Evolutionary conservation across 345 rosid genomes (phyloP), one percentile per base, ranked within the genome.

Genomic region (Pugionium cornutum): DNA sequence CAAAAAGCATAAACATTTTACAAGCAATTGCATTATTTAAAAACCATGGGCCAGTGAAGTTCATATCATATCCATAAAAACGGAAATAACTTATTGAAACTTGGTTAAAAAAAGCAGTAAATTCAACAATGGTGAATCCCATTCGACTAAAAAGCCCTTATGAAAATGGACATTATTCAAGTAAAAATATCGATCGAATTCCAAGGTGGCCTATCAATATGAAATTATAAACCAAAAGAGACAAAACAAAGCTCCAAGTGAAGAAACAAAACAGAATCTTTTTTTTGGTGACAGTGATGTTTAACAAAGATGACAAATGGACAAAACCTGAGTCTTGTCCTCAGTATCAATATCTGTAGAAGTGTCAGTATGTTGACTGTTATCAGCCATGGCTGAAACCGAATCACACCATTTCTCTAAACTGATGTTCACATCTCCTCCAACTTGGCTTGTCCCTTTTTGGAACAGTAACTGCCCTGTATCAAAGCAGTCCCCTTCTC

Each of bases 331-430:
- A 81, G 79, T 67, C 76, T 73, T 91, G 65, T 91, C 90, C 76
- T 91, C 98, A 62, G 83, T 83, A 75, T 89, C 96, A 59, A 85
- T 75, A 81, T 89, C 98, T 73, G 96, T 89, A 33, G 96, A 89
- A 76, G 96, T 87, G 82, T 89, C 98, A 76, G 98, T 91, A 66
- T 89, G 96, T 72, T 85, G 98, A 86, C 96, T 87, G 71, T 83
- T 82, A 73, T 85, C 95, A 30, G 83, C 91, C 79, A 86, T 78
- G 52, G 80, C 90, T 67, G 96, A 91, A 53, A 74, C 73, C 64
- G 78, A 75, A 37, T 91, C 96, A 42, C 83, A 89, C 96, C 98
- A 86, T 69, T 83, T 91, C 83, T 88, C 96, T 67, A 80, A 50
- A 72, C 72, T 57, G 53, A 60, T 77, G 50, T 62, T 61, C 75